phyloP scores from a whole-genome alignment of 2,329 filamentous ascomycete species.

The Byssoonygena ceratinophila region DNA sequence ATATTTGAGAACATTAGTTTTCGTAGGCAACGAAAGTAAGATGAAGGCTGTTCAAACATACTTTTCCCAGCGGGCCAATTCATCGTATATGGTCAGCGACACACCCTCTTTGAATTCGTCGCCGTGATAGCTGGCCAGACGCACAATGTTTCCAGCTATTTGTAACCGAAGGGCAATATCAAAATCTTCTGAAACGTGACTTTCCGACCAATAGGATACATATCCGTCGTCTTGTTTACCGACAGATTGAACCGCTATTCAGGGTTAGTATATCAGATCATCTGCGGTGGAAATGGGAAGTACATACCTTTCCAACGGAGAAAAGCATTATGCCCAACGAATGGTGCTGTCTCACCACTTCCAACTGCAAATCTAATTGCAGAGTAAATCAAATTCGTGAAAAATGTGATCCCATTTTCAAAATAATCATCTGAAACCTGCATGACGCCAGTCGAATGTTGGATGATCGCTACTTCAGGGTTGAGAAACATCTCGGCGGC shows the following conservation, averaged over 20 bases:
- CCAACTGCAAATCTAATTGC: conserved; percentile 60
- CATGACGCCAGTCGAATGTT: conserved; percentile 66
- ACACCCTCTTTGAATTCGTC: conserved; percentile 70
- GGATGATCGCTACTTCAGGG: conserved; percentile 60
- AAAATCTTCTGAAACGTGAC: conserved; percentile 67
- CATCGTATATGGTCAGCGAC: conserved; percentile 73
- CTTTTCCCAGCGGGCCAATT: conserved; percentile 76
- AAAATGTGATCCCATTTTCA: conserved; percentile 67
- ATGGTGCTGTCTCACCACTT: conserved; percentile 61
- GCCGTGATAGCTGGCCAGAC: conserved; percentile 57
- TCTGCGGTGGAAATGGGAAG: neutral
- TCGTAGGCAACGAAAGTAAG: neutral
- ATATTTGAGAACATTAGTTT: conserved; percentile 6
- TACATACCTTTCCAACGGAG: conserved; percentile 48
- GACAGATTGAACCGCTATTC: conserved; percentile 48
- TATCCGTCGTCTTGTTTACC: conserved; percentile 48
- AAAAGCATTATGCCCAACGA: conserved; percentile 69
- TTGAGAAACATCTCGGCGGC: conserved; percentile 60
- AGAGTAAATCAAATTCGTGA: conserved; percentile 67
- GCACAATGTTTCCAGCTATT: conserved; percentile 55
- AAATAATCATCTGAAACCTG: conserved; percentile 62
- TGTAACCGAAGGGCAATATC: conserved; percentile 65
- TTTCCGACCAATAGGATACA: conserved; percentile 64
- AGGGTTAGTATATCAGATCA: neutral
- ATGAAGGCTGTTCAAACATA: conserved; percentile 40